Conservation (phyloP, 176 grass and related monocot species). For the Triticum urartu region DNA sequence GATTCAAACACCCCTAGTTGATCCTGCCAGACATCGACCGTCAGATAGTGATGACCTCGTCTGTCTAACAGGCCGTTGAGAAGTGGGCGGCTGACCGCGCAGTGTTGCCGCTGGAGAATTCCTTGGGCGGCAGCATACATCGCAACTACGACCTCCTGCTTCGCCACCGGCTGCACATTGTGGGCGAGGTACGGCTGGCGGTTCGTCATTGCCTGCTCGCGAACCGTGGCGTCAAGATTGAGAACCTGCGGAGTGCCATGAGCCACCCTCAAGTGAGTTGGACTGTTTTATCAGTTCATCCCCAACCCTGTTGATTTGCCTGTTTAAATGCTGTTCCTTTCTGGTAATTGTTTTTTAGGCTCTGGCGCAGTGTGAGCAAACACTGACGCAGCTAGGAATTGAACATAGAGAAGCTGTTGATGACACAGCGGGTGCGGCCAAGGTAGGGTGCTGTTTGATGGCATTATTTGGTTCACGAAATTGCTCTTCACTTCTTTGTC, state of each 20-base stretch:
- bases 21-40: background rate
- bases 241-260: slow-evolving; percentile 57
- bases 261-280: slow-evolving; percentile 70
- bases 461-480: background rate
- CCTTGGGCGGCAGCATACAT: slow-evolving; percentile 82
- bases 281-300: background rate
- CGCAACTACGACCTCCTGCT: slow-evolving; percentile 85
- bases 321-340: background rate
- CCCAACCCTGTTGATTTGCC: background rate
- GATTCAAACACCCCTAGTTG: background rate
- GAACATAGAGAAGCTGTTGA: slow-evolving; percentile 87
- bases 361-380: slow-evolving; percentile 86
- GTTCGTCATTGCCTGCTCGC: slow-evolving; percentile 68
- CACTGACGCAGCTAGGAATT: slow-evolving; percentile 57
- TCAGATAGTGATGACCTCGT: background rate
- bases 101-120: slow-evolving; percentile 73
- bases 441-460: slow-evolving; percentile 33
- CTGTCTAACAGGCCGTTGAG: slow-evolving; percentile 52
- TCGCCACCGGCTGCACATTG: slow-evolving; percentile 66
- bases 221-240: slow-evolving; percentile 53
- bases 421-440: slow-evolving; percentile 82
- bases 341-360: slow-evolving; percentile 43
- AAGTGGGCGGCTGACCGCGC: slow-evolving; percentile 54
- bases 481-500: background rate
- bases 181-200: slow-evolving; percentile 60